These are phyloP conservation scores for Phytopythium boreale DNA, from an alignment of 352 stramenopile species.

Conservation along the genomic window DNA sequence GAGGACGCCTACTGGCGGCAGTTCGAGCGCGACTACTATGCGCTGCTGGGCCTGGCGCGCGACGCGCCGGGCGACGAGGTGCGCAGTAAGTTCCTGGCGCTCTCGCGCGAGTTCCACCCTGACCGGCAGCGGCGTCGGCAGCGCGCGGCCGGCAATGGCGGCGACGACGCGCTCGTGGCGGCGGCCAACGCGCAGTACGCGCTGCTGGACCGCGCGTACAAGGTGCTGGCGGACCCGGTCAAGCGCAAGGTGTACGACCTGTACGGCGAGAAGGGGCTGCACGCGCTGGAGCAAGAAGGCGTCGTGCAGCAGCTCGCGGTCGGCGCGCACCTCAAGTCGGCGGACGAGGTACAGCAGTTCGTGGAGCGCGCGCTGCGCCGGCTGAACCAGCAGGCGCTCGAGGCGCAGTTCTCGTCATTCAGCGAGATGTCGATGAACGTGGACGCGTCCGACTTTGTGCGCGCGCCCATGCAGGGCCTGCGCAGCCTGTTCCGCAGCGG, in stretches of 20 bases:
- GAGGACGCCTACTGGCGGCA: slow-evolving; percentile 44
- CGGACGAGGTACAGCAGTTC: slow-evolving; percentile 47
- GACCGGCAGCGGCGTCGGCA: slow-evolving; percentile 41
- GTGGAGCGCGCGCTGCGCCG: slow-evolving; percentile 56
- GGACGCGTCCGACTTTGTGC: slow-evolving; percentile 74
- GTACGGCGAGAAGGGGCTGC: slow-evolving; percentile 69
- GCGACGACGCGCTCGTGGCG: slow-evolving; percentile 46
- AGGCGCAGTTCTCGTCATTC: slow-evolving; percentile 75
- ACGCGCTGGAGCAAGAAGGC: slow-evolving; percentile 60
- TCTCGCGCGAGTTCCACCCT: slow-evolving; percentile 85
- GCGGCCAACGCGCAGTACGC: slow-evolving; percentile 78
- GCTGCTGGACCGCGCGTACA: slow-evolving; percentile 78
- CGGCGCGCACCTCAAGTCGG: slow-evolving; percentile 41
- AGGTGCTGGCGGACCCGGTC: slow-evolving; percentile 68
- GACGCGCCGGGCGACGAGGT: slow-evolving; percentile 63
- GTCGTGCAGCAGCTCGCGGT: slow-evolving; percentile 27
- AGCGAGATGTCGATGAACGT: slow-evolving; percentile 80
- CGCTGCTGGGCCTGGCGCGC: slow-evolving; percentile 62
- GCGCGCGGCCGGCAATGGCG: background rate
- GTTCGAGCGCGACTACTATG: slow-evolving; percentile 83
- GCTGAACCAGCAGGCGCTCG: slow-evolving; percentile 66
- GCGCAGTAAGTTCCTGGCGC: slow-evolving; percentile 54
- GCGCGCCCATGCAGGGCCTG: slow-evolving; percentile 55
- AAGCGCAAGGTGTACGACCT: slow-evolving; percentile 72
- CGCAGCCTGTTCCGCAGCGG: slow-evolving; percentile 43